Evolutionary conservation across 2,329 filamentous ascomycete species (phyloP).

Genomic region (Ceratocystis alfenasii): DNA sequence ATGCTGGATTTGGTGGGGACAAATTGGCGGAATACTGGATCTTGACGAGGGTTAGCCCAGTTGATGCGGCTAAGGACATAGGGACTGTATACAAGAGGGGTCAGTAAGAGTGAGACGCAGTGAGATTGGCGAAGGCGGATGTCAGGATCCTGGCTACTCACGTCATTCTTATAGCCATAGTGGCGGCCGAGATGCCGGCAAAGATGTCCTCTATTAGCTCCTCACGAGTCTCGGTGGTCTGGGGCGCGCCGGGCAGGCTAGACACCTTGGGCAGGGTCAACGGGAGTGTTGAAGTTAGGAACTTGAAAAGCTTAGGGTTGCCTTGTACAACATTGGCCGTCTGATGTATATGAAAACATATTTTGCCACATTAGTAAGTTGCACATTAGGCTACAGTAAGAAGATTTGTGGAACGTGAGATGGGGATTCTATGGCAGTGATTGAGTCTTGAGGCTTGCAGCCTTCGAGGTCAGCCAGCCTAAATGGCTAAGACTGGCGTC

Average conservation of each 20-base stretch:
- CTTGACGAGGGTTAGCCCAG: conserved; percentile 46
- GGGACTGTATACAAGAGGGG: conserved; percentile 30
- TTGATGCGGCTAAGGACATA: conserved; percentile 48
- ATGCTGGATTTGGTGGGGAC: conserved; percentile 44
- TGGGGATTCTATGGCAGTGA: not conserved
- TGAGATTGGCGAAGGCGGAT: not conserved
- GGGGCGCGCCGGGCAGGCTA: too few species aligned
- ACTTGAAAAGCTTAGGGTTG: conserved; percentile 35
- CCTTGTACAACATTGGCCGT: conserved; percentile 40
- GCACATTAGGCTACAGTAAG: not conserved
- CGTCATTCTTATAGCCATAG: conserved; percentile 50
- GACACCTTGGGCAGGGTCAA: conserved; percentile 35
- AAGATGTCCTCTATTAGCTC: conserved; percentile 44
- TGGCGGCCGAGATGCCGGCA: conserved; percentile 40
- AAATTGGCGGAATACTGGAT: conserved; percentile 50
- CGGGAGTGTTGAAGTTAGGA: conserved; percentile 41
- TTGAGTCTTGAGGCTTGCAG: not conserved
- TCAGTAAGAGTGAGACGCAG: not conserved
- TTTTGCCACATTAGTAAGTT: not conserved
- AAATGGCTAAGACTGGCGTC: too few species aligned
- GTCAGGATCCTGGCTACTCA: conserved; percentile 25
- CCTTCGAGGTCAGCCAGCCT: too few species aligned
- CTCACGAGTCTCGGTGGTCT: conserved; percentile 28
- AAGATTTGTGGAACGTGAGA: conserved; percentile 4
- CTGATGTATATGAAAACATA: conserved; percentile 26